phyloP scores from a whole-genome alignment of 805 yeast species.

The Metschnikowia peoriensis region DNA sequence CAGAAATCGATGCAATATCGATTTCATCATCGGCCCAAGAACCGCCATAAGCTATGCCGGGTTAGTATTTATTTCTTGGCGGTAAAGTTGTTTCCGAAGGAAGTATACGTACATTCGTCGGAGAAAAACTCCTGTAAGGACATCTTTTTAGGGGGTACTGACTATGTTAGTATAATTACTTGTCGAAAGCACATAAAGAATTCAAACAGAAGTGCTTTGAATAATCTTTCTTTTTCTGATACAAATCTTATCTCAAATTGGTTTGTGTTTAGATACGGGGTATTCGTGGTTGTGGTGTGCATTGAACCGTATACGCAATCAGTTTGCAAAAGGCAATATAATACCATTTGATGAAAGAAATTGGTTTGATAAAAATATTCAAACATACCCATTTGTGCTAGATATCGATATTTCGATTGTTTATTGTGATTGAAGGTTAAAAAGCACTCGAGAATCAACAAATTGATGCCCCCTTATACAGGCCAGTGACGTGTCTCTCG shows the following conservation, averaged over 20 bases:
- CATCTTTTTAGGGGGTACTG: conserved; percentile 47
- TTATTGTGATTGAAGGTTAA: not conserved
- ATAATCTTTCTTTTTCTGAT: too few species aligned
- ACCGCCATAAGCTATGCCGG: conserved; percentile 39
- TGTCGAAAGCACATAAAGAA: not conserved
- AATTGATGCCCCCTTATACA: conserved; percentile 1
- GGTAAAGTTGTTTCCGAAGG: not conserved
- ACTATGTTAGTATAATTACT: conserved; percentile 9
- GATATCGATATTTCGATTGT: not conserved
- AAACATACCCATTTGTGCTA: conserved; percentile 1
- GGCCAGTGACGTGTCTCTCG: conserved; percentile 8
- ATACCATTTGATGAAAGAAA: too few species aligned
- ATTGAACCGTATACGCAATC: not conserved
- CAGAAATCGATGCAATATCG: conserved; percentile 45
- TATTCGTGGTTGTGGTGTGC: not conserved
- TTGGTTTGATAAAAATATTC: not conserved
- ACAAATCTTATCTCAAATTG: not conserved
- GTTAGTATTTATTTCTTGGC: conserved; percentile 18
- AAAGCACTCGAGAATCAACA: not conserved
- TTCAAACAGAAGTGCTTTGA: not conserved
- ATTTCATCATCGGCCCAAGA: conserved; percentile 50
- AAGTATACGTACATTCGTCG: conserved; percentile 41
- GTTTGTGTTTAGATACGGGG: not conserved
- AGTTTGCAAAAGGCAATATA: not conserved
- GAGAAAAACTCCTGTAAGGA: conserved; percentile 45